These are phyloP conservation scores for Aureobasidium melanogenum DNA, from an alignment of 2,329 filamentous ascomycete genomes.

Conservation along the genomic window DNA sequence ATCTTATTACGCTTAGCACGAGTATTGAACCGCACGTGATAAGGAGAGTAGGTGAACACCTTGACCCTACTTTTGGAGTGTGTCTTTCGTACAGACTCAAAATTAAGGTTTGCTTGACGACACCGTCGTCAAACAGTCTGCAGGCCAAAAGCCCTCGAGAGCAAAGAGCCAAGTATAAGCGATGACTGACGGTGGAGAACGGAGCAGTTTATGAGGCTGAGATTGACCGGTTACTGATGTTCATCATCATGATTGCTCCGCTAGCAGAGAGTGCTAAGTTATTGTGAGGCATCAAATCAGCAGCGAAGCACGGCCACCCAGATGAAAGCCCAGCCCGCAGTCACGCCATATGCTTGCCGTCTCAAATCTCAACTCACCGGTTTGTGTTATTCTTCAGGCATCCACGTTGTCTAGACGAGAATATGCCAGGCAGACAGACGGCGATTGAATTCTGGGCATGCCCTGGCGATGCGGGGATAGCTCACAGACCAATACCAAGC, in stretches of 20 bases:
- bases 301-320: neutral
- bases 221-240: neutral
- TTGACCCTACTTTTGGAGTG: neutral
- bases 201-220: neutral
- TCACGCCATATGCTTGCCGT: constrained; percentile 6
- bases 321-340: neutral
- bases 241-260: neutral
- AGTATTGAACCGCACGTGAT: neutral
- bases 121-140: neutral
- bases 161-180: neutral
- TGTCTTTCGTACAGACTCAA: neutral
- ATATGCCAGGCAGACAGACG: neutral
- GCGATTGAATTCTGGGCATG: neutral
- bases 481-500: neutral
- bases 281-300: neutral
- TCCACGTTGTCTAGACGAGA: constrained; percentile 11
- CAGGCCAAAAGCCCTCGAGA: neutral
- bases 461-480: neutral
- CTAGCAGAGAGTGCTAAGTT: neutral
- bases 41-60: neutral
- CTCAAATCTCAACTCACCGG: constrained; percentile 4
- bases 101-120: constrained; percentile 1
- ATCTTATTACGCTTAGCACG: neutral
- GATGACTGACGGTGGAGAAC: neutral
- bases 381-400: constrained; percentile 7